Conservation (phyloP, 73 alveolate species). For the Durusdinium trenchii region DNA sequence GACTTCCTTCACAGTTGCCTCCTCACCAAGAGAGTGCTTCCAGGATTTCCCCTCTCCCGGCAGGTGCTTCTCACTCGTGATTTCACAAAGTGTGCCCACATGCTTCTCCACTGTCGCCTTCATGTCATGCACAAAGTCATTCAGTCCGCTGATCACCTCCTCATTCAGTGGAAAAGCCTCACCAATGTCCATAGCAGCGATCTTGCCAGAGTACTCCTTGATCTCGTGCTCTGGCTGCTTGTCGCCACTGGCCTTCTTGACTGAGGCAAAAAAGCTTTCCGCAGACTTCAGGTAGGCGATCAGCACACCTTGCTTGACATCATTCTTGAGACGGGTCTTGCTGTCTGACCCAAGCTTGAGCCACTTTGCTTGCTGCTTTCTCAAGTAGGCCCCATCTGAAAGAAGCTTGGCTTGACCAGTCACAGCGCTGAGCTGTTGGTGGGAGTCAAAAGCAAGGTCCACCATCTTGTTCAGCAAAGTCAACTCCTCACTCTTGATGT, state of each 20-base stretch:
- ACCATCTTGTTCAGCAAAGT: background rate
- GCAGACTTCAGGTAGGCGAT: background rate
- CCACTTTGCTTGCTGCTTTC: background rate
- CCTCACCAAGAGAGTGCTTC: background rate
- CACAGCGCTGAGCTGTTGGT: too few relatives aligned
- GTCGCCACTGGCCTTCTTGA: background rate
- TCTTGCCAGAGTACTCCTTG: background rate
- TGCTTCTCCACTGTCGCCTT: background rate
- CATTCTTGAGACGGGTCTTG: background rate
- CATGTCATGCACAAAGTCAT: background rate
- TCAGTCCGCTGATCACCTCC: background rate
- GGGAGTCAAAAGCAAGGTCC: background rate
- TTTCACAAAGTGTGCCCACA: background rate
- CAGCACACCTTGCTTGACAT: background rate
- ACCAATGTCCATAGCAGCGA: background rate
- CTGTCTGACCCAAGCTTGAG: background rate
- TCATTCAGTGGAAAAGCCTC: background rate
- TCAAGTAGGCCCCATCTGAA: background rate
- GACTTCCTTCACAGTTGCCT: background rate
- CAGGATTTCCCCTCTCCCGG: background rate
- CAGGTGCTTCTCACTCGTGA: background rate
- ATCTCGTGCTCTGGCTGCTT: background rate
- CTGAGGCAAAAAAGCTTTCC: background rate
- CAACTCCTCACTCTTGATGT: background rate
- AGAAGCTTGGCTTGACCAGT: background rate